Conservation (phyloP, 371 early-diverging fungal species). For the Rhizopus sp. region DNA sequence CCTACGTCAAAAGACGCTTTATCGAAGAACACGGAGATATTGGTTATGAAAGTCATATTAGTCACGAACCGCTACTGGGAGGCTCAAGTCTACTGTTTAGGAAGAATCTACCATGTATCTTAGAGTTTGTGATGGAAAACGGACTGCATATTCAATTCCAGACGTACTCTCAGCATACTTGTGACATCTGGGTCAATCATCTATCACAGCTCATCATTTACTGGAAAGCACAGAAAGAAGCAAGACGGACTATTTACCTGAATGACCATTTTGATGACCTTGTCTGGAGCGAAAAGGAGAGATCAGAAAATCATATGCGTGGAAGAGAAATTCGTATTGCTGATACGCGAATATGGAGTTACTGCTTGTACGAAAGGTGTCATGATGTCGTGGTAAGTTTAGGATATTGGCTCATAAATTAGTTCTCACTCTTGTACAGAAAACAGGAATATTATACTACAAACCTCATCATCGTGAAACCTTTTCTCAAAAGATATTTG, state of each 20-base stretch:
- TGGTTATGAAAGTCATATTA: background rate
- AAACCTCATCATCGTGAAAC: slow-evolving; percentile 49
- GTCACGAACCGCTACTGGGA: slow-evolving; percentile 13
- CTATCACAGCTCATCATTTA: slow-evolving; percentile 49
- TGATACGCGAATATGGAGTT: slow-evolving; percentile 60
- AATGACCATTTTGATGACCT: slow-evolving; percentile 13
- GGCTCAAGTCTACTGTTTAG: background rate
- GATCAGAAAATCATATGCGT: slow-evolving; percentile 26
- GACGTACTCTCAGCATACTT: slow-evolving; percentile 47
- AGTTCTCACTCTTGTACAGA: slow-evolving; percentile 30
- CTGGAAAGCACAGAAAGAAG: slow-evolving; percentile 53
- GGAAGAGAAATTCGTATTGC: slow-evolving; percentile 16
- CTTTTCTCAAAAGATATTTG: slow-evolving; percentile 53
- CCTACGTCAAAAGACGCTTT: slow-evolving; percentile 34
- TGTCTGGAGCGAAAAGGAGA: slow-evolving; percentile 23
- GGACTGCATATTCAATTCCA: slow-evolving; percentile 37
- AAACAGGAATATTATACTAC: slow-evolving; percentile 59
- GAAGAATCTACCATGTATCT: slow-evolving; percentile 14
- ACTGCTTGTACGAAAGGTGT: slow-evolving; percentile 48
- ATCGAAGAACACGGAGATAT: background rate
- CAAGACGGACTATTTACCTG: slow-evolving; percentile 42
- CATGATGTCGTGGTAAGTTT: slow-evolving; percentile 40
- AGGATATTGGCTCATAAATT: background rate
- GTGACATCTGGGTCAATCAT: slow-evolving; percentile 55
- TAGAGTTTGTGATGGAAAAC: slow-evolving; percentile 47